These are phyloP conservation scores for Carex myosuroides DNA, from an alignment of 176 grass and related monocot species.

Conservation along the genomic window DNA sequence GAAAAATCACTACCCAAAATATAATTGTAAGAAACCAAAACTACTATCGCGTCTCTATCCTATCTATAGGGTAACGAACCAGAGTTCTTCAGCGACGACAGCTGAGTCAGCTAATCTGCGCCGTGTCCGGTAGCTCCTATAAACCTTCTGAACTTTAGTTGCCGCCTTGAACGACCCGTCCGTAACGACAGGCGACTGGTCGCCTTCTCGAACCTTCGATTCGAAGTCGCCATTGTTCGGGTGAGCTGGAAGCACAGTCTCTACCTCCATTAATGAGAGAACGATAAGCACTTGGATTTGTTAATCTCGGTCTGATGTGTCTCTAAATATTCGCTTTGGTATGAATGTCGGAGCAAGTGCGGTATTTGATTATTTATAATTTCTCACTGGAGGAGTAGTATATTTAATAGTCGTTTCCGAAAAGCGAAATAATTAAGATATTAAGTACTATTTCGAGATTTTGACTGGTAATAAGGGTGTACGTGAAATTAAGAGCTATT, in stretches of 20 bases:
- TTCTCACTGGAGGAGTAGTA: background rate
- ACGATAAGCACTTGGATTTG: background rate
- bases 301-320: background rate
- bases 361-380: background rate
- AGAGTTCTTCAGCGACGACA: conserved; percentile 96
- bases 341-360: background rate
- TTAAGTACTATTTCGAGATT: background rate
- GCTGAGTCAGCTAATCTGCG: conserved; percentile 86
- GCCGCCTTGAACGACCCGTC: conserved; percentile 40
- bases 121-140: conserved; percentile 90
- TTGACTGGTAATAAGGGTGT: background rate
- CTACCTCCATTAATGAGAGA: conserved; percentile 37
- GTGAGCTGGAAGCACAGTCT: conserved; percentile 1
- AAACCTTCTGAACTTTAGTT: conserved; percentile 88
- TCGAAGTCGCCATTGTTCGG: background rate
- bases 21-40: background rate
- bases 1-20: background rate
- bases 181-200: background rate
- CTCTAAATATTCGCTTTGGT: background rate
- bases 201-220: background rate
- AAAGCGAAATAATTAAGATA: background rate
- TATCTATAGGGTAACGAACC: conserved; percentile 31
- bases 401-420: background rate
- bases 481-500: background rate
- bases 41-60: background rate